These are phyloP conservation scores for Coccomyxa subellipsoidea DNA, from an alignment of 163 green algal species.

Conservation along the genomic window DNA sequence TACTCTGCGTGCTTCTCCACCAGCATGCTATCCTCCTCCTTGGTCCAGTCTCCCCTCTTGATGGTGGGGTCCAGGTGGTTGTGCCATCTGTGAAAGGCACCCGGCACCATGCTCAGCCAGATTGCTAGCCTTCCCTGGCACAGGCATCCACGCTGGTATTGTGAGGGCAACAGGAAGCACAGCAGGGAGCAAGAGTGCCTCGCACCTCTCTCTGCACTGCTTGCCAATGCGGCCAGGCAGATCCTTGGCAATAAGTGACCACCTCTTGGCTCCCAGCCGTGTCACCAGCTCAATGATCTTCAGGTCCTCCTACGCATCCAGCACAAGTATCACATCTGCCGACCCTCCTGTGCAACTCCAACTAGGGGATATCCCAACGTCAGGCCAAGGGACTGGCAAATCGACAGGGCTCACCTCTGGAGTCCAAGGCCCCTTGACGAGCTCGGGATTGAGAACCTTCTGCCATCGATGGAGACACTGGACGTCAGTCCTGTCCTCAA, in stretches of 20 bases:
- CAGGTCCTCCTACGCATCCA: constrained; percentile 59
- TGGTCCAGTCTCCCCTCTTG: constrained; percentile 62
- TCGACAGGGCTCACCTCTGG: constrained; percentile 40
- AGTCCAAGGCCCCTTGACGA: constrained; percentile 83
- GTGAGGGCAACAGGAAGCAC: no score
- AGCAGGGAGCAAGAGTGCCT: not conserved
- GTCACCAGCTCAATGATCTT: constrained; percentile 64
- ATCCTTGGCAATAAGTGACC: constrained; percentile 72
- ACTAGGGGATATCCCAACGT: no score
- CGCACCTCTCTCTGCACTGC: constrained; percentile 75
- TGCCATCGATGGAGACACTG: constrained; percentile 90
- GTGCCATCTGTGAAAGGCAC: constrained; percentile 61
- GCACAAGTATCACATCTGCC: no score
- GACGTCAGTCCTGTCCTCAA: constrained; percentile 75
- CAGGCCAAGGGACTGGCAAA: no score
- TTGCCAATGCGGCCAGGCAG: constrained; percentile 79
- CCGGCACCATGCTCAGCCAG: not conserved
- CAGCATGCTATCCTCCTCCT: constrained; percentile 66
- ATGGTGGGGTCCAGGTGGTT: constrained; percentile 87
- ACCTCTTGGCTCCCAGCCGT: constrained; percentile 65
- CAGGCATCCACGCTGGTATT: no score
- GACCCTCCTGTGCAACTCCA: no score
- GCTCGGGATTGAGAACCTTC: constrained; percentile 85
- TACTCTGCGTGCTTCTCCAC: constrained; percentile 55
- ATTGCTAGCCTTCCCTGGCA: not conserved